phyloP scores from a whole-genome alignment of 1,139 yeast species.

The Lodderomyces beijingensis region DNA sequence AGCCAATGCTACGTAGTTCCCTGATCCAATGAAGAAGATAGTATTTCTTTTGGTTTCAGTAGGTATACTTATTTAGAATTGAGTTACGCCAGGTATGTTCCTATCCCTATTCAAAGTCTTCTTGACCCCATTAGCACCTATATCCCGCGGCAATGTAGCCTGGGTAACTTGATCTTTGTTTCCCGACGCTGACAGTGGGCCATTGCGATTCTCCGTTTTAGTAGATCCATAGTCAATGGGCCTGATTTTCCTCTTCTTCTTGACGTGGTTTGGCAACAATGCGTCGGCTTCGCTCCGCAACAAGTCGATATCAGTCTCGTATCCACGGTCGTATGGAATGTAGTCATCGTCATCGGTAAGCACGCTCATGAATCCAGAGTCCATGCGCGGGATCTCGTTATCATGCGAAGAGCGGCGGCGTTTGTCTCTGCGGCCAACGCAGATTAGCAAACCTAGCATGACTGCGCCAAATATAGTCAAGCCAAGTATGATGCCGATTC shows the following conservation, averaged over 20 bases:
- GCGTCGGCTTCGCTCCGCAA: slow-evolving; percentile 29
- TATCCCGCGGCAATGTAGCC: slow-evolving; percentile 20
- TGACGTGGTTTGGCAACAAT: slow-evolving; percentile 24
- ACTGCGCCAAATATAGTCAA: slow-evolving; percentile 37
- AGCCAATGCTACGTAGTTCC: too few species aligned
- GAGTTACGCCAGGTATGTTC: slow-evolving; percentile 25
- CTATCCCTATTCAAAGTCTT: slow-evolving; percentile 30
- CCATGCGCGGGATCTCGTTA: slow-evolving; percentile 17
- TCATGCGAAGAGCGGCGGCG: slow-evolving; percentile 5
- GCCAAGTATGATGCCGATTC: slow-evolving; percentile 63
- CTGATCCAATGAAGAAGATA: too few species aligned
- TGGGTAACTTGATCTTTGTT: slow-evolving; percentile 1
- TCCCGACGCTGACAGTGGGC: slow-evolving; percentile 1
- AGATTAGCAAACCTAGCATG: slow-evolving; percentile 24
- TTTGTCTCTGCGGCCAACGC: slow-evolving; percentile 19
- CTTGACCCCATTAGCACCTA: slow-evolving; percentile 21
- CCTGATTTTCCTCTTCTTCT: slow-evolving; percentile 13
- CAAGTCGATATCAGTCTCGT: slow-evolving; percentile 44
- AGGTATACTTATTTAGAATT: slow-evolving; percentile 6
- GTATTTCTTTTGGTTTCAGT: too few species aligned
- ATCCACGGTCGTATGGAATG: slow-evolving; percentile 32
- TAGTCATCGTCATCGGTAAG: slow-evolving; percentile 27
- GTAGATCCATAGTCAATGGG: slow-evolving; percentile 18
- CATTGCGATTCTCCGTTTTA: slow-evolving; percentile 1
- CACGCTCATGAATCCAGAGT: slow-evolving; percentile 38